Conservation (phyloP, 495 filamentous ascomycete species). For the Penicillium alfredii region DNA sequence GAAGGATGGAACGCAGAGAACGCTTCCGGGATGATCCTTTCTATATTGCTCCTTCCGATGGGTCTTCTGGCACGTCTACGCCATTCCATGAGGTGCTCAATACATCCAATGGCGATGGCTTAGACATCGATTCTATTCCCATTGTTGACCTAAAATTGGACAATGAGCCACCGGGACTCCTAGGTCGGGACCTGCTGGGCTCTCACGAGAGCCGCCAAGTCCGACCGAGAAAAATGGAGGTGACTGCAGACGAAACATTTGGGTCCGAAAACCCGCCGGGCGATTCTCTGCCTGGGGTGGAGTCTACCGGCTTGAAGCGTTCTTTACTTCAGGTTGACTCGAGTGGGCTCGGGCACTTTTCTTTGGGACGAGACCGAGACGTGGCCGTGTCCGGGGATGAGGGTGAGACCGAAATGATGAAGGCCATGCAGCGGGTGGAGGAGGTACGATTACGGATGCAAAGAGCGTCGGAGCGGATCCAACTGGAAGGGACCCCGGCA, state of each 20-base stretch:
- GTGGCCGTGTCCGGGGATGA: slow-evolving; percentile 16
- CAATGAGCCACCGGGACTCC: slow-evolving; percentile 21
- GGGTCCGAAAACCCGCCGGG: slow-evolving; percentile 28
- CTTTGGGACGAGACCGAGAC: slow-evolving; percentile 37
- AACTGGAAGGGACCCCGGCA: slow-evolving; percentile 60
- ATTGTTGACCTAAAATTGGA: slow-evolving; percentile 84
- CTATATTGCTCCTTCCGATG: slow-evolving; percentile 64
- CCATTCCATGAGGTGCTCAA: slow-evolving; percentile 67
- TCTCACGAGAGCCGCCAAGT: slow-evolving; percentile 18
- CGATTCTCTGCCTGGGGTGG: background rate
- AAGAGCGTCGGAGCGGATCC: slow-evolving; percentile 73
- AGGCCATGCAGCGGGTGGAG: slow-evolving; percentile 82
- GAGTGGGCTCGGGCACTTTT: slow-evolving; percentile 63
- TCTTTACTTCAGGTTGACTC: slow-evolving; percentile 77
- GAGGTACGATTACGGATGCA: slow-evolving; percentile 84
- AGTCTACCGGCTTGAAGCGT: slow-evolving; percentile 40
- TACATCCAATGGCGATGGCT: slow-evolving; percentile 59
- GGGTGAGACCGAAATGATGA: slow-evolving; percentile 77
- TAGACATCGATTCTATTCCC: slow-evolving; percentile 91
- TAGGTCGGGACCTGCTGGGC: slow-evolving; percentile 10
- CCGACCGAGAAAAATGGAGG: slow-evolving; percentile 46
- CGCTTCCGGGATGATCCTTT: slow-evolving; percentile 91
- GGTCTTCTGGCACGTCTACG: slow-evolving; percentile 50
- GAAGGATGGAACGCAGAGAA: slow-evolving; percentile 64
- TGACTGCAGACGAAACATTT: slow-evolving; percentile 56